phyloP scores from a whole-genome alignment of 768 basidiomycete genomes.

The Rhodotorula toruloides region DNA sequence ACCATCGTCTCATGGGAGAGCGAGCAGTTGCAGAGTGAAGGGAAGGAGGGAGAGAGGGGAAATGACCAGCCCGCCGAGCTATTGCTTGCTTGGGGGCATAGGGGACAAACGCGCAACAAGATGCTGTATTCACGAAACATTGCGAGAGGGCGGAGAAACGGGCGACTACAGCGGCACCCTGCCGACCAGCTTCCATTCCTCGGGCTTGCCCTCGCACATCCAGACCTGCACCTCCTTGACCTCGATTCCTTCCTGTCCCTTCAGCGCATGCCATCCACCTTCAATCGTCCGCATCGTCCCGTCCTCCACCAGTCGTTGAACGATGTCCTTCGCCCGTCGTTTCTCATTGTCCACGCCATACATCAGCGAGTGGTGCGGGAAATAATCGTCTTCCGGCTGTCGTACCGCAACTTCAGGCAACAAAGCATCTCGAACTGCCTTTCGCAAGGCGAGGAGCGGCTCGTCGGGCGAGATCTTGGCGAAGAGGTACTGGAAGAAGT shows the following conservation, averaged over 20 bases:
- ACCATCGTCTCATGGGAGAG: conserved; percentile 18
- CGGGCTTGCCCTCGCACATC: conserved; percentile 12
- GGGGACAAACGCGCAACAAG: too few species aligned
- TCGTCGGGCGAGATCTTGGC: neutral
- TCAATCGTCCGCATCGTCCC: neutral
- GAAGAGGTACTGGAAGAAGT: conserved; percentile 30
- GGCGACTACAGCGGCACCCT: neutral
- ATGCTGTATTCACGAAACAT: too few species aligned
- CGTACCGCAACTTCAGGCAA: neutral
- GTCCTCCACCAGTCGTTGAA: neutral
- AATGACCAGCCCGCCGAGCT: too few species aligned
- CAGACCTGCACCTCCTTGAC: conserved; percentile 12
- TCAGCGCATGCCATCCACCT: neutral
- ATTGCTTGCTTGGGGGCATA: too few species aligned
- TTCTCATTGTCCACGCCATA: conserved; percentile 9
- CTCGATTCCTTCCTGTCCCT: neutral
- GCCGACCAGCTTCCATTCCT: conserved; percentile 20
- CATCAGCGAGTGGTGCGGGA: conserved; percentile 22
- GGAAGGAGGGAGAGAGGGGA: neutral
- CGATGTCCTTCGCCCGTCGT: conserved; percentile 1
- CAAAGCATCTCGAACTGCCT: neutral
- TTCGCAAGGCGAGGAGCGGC: neutral
- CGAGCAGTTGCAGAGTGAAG: too few species aligned
- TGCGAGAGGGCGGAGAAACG: neutral
- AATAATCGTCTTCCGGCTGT: conserved; percentile 15